Evolutionary conservation across 208 protist genomes (phyloP).

Genomic region (Crithidia acanthocephali): DNA sequence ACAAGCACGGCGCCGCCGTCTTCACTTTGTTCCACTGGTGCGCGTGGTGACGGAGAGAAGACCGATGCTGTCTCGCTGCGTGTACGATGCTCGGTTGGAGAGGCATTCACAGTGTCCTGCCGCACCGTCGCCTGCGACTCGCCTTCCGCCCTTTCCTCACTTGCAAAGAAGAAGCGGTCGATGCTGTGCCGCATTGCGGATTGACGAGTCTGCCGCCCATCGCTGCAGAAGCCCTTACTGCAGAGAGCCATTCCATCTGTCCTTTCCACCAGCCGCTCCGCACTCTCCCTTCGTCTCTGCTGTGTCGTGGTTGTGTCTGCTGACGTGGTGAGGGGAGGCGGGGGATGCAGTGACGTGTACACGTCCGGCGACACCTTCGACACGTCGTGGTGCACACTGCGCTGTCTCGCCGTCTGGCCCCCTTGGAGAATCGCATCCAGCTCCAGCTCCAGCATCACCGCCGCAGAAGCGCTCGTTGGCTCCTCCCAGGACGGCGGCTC

Average conservation of each 20-base stretch:
- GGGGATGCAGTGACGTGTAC: background rate
- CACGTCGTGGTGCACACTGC: background rate
- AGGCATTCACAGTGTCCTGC: background rate
- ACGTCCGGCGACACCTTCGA: no score
- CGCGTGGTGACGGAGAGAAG: background rate
- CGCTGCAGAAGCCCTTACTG: no score
- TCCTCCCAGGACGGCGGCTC: background rate
- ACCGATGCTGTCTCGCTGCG: background rate
- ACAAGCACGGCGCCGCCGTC: background rate
- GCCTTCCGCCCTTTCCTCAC: slow-evolving; percentile 10
- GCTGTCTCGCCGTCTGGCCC: background rate
- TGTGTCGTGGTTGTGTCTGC: background rate
- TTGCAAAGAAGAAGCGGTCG: slow-evolving; percentile 23
- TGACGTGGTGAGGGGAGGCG: background rate
- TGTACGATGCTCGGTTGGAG: background rate
- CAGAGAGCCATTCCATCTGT: no score
- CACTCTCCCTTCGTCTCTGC: no score
- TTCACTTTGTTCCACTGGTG: background rate
- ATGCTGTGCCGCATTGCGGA: slow-evolving; percentile 28
- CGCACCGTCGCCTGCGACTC: background rate
- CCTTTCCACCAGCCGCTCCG: no score
- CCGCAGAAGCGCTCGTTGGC: background rate
- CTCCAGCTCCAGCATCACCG: slow-evolving; percentile 19
- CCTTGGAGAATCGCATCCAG: slow-evolving; percentile 24
- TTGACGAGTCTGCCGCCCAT: background rate